Conservation (phyloP, 306 rosid species). For the Cercis canadensis region DNA sequence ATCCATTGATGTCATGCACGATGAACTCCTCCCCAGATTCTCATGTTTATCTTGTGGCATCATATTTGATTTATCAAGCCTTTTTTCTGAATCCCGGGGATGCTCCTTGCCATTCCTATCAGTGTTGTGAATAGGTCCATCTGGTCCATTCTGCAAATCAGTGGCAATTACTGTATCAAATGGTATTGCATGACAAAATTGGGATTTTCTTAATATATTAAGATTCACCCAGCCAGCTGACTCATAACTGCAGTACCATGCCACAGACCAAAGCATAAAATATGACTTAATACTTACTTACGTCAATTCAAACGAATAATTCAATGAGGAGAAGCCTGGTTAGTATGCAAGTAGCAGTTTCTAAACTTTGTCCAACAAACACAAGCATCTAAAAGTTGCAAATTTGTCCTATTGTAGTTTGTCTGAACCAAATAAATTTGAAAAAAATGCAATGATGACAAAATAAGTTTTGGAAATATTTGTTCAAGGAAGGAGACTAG, state of each 20-base stretch:
- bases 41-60: conserved; percentile 45
- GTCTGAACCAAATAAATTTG: conserved; percentile 9
- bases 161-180: conserved; percentile 32
- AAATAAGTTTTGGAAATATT: conserved; percentile 9
- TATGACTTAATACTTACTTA: conserved; percentile 16
- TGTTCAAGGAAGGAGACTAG: conserved; percentile 9
- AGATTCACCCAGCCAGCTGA: conserved; percentile 24
- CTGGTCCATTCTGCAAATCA: conserved; percentile 63
- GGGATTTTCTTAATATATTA: conserved; percentile 18
- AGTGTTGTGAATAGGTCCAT: conserved; percentile 36
- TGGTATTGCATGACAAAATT: not conserved
- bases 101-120: conserved; percentile 49
- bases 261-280: conserved; percentile 1
- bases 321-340: conserved; percentile 8
- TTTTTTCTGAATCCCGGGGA: conserved; percentile 46
- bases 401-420: conserved; percentile 17
- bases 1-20: conserved; percentile 61
- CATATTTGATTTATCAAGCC: conserved; percentile 48
- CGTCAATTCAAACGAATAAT: conserved; percentile 29
- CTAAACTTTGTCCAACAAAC: conserved; percentile 23
- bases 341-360: conserved; percentile 13
- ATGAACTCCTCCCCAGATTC: conserved; percentile 57
- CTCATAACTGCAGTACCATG: not conserved
- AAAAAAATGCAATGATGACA: not conserved
- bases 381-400: conserved; percentile 18